A percentile compares a stretch with the other conserved stretches of the same genome.
Conservation (phyloP, 140 eudicot genomes). For the Senecio squalidus region DNA sequence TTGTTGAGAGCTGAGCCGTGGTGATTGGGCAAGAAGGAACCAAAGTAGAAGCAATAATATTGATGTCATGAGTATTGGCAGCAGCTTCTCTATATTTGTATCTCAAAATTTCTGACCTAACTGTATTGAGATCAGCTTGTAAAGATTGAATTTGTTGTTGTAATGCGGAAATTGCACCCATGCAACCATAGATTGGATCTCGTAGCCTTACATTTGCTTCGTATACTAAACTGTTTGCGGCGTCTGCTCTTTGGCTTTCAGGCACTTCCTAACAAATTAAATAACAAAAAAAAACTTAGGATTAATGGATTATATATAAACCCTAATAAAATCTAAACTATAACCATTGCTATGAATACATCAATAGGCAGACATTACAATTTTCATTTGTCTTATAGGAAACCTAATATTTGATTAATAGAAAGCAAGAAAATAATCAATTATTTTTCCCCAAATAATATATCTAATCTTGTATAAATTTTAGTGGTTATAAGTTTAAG, state of each 20-base stretch:
- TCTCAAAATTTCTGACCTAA: slow-evolving; percentile 64
- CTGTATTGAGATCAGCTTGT: slow-evolving; percentile 70
- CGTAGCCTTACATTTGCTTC: slow-evolving; percentile 87
- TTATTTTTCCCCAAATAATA: too few species aligned
- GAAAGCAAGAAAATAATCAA: too few species aligned
- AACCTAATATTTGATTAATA: too few species aligned
- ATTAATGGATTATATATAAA: background rate
- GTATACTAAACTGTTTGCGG: slow-evolving; percentile 84
- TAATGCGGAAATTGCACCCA: slow-evolving; percentile 85
- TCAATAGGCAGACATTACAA: too few species aligned
- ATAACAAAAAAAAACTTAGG: background rate
- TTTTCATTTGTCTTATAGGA: too few species aligned
- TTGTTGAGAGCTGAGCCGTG: slow-evolving; percentile 35
- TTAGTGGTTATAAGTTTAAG: background rate
- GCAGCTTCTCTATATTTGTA: slow-evolving; percentile 69
- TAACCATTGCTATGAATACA: too few species aligned
- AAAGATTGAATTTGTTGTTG: slow-evolving; percentile 70
- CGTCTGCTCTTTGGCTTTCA: slow-evolving; percentile 83
- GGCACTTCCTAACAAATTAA: slow-evolving; percentile 63
- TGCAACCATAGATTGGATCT: slow-evolving; percentile 92
- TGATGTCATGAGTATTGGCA: slow-evolving; percentile 27
- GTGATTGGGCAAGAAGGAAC: slow-evolving; percentile 30
- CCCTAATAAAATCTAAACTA: background rate
- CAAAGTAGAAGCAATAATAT: slow-evolving; percentile 43
- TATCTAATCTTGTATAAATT: background rate